phyloP scores from a whole-genome alignment of 2,329 filamentous ascomycete genomes.

The Rhinocladiella mackenziei region DNA sequence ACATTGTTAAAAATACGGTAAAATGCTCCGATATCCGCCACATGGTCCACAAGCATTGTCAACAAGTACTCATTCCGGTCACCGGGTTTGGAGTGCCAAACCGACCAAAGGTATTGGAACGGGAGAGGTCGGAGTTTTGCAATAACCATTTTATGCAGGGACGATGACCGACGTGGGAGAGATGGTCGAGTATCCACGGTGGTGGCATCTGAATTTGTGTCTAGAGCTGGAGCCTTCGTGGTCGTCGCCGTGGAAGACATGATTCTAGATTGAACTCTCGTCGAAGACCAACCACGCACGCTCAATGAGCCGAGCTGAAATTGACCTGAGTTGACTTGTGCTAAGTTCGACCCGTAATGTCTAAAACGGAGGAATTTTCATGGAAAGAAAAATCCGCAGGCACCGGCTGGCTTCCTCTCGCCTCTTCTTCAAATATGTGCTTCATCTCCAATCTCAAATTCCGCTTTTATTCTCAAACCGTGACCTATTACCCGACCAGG shows the following conservation, averaged over 20 bases:
- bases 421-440: no score
- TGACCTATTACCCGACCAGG: no score
- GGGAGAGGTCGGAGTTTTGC: constrained; percentile 45
- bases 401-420: no score
- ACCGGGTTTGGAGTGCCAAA: constrained; percentile 45
- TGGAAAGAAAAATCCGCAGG: no score
- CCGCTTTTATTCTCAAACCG: background rate
- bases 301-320: no score
- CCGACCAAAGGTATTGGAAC: constrained; percentile 46
- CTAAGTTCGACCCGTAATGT: no score
- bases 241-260: background rate
- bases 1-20: constrained; percentile 81
- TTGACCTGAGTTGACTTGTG: no score
- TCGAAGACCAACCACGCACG: no score
- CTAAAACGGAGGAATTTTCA: no score
- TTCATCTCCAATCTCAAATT: background rate
- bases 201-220: no score
- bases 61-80: constrained; percentile 30
- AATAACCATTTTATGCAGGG: constrained; percentile 43
- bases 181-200: constrained; percentile 1
- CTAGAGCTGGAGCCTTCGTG: no score
- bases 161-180: constrained; percentile 30
- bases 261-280: background rate
- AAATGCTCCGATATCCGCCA: constrained; percentile 52
- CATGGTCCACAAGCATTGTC: constrained; percentile 39